Evolutionary conservation across 345 rosid species (phyloP).

Genomic region (Sapria himalayana): DNA sequence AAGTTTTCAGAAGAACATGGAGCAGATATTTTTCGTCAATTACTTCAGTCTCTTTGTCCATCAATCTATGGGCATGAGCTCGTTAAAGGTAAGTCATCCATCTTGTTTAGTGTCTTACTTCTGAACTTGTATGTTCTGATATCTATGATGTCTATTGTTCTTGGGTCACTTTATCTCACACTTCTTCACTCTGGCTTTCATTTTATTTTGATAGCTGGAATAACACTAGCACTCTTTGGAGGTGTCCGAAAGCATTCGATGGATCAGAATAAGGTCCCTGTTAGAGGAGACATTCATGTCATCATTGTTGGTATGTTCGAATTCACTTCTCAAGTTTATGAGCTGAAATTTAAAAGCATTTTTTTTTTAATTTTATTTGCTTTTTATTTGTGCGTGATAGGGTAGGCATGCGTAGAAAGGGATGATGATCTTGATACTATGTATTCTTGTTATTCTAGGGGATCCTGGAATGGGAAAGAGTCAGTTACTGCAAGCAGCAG

Average conservation of each 20-base stretch:
- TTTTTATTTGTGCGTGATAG: too few relatives aligned
- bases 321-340: too few relatives aligned
- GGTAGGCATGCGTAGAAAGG: too few relatives aligned
- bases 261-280: slow-evolving; percentile 90
- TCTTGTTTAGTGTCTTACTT: too few relatives aligned
- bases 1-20: slow-evolving; percentile 74
- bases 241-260: slow-evolving; percentile 84
- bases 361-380: too few relatives aligned
- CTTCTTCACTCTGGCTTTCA: not conserved
- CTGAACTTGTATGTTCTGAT: not conserved
- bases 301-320: slow-evolving; percentile 65
- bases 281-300: slow-evolving; percentile 97
- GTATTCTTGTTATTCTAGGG: slow-evolving; percentile 26
- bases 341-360: too few relatives aligned
- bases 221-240: slow-evolving; percentile 79
- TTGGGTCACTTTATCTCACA: not conserved
- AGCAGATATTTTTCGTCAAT: slow-evolving; percentile 52
- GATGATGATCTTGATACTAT: slow-evolving; percentile 4
- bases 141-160: not conserved
- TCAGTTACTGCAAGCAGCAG: slow-evolving; percentile 93
- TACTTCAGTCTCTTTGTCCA: slow-evolving; percentile 81
- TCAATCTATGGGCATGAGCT: slow-evolving; percentile 93
- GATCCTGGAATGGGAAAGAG: slow-evolving; percentile 99
- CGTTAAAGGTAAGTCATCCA: slow-evolving; percentile 53
- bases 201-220: slow-evolving; percentile 44